Evolutionary conservation across 2,329 filamentous ascomycete species (phyloP), one percentile per base, ranked within the genome.

Genomic region (Alternaria arbusti): DNA sequence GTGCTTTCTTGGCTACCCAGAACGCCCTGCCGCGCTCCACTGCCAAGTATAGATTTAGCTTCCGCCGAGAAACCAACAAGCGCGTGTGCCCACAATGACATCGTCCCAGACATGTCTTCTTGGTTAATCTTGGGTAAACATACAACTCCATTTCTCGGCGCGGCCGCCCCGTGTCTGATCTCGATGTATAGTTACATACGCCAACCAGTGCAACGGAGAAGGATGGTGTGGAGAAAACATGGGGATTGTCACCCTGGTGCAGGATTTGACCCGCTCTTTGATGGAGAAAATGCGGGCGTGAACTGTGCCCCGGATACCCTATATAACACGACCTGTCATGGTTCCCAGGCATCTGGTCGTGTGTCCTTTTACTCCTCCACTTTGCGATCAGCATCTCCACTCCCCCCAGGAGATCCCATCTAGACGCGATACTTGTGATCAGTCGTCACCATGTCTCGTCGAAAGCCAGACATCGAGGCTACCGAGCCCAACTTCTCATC

Each of bases 61-160:
- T 67, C 68, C 59, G 71, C 71, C 71, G 70, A 59, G 54, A 63
- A 59, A 57, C 57, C 64, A 68, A 70, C 61, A 59, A 44, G 54
- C 52, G 54, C 57, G 45, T 54, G 44, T 66, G 60, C 64, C 72
- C 73, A 71, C 72, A 69, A 75, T 75, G 73, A 75, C 70, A 74
- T 75, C 50, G 57, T 62, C 65, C 65, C 66, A 70, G 69, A 67
- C 43, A 57, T 50, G 25, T 49, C 61, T 54, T 44, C 30, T 54
- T 61, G 61, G 49, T 44, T 56, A 49, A 50, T 44, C 30, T 54
- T 61, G 61, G 49, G 55, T 56, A 49, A 57, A 64, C 59, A 10
- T 13, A 30, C 11, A 30, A 49, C 15, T 28, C 8, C 50, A 43
- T 25, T 54, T 59, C 68, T 71, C 68, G 68, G 68, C 59, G 61